Evolutionary conservation across 129 eudicot species (phyloP).

Genomic region (Flaveria bidentis): DNA sequence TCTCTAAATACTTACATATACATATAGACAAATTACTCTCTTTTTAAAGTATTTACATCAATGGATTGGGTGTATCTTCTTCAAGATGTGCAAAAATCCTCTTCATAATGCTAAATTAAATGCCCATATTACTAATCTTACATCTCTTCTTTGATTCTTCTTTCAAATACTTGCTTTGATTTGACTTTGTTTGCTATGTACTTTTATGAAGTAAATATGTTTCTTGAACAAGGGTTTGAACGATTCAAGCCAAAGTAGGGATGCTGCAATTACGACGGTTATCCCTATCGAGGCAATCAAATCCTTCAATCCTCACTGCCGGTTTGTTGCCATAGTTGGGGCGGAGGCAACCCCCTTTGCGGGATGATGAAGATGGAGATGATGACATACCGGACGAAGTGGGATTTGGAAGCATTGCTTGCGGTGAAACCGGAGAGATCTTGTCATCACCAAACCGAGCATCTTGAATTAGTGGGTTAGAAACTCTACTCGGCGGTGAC

Average conservation of each 20-base stretch:
- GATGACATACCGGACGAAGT: constrained; percentile 38
- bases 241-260: constrained; percentile 75
- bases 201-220: constrained; percentile 27
- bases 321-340: constrained; percentile 80
- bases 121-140: constrained; percentile 26
- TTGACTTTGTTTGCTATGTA: constrained; percentile 33
- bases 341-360: constrained; percentile 64
- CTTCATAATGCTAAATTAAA: constrained; percentile 26
- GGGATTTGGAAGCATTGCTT: constrained; percentile 42
- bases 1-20: constrained; percentile 26
- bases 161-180: constrained; percentile 18
- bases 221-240: constrained; percentile 12
- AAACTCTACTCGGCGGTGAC: constrained; percentile 97
- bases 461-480: constrained; percentile 96
- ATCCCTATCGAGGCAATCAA: constrained; percentile 88
- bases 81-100: constrained; percentile 43
- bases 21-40: constrained; percentile 16
- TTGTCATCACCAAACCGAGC: constrained; percentile 85
- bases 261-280: constrained; percentile 82
- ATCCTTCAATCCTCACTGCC: constrained; percentile 88
- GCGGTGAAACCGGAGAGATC: constrained; percentile 53
- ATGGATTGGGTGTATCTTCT: constrained; percentile 29
- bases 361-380: constrained; percentile 56
- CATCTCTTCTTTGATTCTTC: constrained; percentile 5
- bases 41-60: constrained; percentile 37